Evolutionary conservation across 2,329 filamentous ascomycete genomes (phyloP), one percentile per base, ranked within the genome.

Genomic region (Nemania diffusa): DNA sequence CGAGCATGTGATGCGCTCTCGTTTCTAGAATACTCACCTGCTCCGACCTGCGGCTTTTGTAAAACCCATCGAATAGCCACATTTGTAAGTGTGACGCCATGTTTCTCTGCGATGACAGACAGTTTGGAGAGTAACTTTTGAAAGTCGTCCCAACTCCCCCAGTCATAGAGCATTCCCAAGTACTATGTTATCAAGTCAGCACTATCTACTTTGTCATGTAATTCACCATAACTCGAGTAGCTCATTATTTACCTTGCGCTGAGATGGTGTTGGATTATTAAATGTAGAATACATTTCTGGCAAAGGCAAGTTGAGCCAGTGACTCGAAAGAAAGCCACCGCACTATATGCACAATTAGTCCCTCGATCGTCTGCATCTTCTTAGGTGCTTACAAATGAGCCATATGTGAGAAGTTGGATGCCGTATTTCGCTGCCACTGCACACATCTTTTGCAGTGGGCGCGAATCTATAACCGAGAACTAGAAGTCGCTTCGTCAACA

Each of bases 281-380:
- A 73, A 65, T 56, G 76, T 69, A 1, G 74, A 74, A 68, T 79
- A 80, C 20, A 77, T 65, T 20, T 78, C 75, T 0, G 79, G 78
- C 2, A 67, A 65, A n/a, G 75, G 73, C 58, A 76, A 66, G 29
- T 52, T 55, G 9, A 78, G 73, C 79, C 78, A 81, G 5, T 59
- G 73, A 69, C 29, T 76, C 56, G 78, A 76, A 27, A 81, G 72
- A 51, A 81, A 77, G 5, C 79, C 79, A 42, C 79, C 79, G 59
- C 77, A 79, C 77, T 76, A 37, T 0, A 59, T 7, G 15, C 20
- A 62, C 13, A 2, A 60, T 65, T 9, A 67, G 56, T 15, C 15
- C 7, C 13, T n/a, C 32, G 26, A 15, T 2, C 13, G n/a, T 26
- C 4, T 2, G 15, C 3, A 2, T 32, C n/a, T 1, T 3, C 20